Evolutionary conservation across 202 grass and related monocot species (phyloP).

Genomic region (Hordeum pubiflorum): DNA sequence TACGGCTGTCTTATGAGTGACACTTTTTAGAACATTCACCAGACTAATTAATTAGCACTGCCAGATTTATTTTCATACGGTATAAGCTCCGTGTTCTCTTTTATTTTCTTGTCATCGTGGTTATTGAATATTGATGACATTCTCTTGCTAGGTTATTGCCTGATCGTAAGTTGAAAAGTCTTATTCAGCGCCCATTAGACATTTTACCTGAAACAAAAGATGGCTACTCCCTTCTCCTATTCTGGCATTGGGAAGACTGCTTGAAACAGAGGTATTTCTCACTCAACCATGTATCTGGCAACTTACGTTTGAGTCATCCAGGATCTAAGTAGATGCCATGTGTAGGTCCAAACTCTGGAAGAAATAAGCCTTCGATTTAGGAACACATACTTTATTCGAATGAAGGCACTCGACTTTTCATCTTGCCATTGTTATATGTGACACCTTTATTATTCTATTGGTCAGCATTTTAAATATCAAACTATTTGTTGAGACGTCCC

Average conservation of each 20-base stretch:
- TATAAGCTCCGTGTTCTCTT: neutral
- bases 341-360: neutral
- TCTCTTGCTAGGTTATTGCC: conserved; percentile 71
- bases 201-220: conserved; percentile 92
- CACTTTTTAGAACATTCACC: neutral
- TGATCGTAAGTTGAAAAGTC: conserved; percentile 80
- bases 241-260: conserved; percentile 97
- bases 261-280: conserved; percentile 78
- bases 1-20: neutral
- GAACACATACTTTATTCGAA: neutral
- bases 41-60: neutral
- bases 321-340: neutral
- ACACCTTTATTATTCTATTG: neutral
- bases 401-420: neutral
- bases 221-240: conserved; percentile 85
- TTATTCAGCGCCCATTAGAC: conserved; percentile 75
- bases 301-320: neutral
- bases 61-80: neutral
- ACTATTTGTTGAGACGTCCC: neutral
- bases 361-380: conserved; percentile 4
- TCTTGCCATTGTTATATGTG: neutral
- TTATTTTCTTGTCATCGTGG: neutral
- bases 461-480: neutral
- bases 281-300: neutral
- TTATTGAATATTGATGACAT: conserved; percentile 17